Conservation (phyloP, 306 rosid species). For the Canavalia gladiata region DNA sequence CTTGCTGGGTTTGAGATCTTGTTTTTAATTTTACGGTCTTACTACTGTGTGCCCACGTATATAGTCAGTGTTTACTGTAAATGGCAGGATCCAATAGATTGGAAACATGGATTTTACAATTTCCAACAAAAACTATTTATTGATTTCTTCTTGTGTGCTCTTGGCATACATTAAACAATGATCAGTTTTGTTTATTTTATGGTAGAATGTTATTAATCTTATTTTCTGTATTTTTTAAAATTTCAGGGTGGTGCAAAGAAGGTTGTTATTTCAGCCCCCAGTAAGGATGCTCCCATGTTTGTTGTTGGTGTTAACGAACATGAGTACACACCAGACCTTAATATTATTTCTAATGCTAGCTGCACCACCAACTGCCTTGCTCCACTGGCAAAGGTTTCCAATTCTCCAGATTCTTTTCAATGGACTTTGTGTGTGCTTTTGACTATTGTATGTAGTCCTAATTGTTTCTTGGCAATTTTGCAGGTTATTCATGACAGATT, state of each 20-base stretch:
- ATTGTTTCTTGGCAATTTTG: constrained; percentile 9
- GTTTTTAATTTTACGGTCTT: neutral
- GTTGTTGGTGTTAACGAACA: constrained; percentile 91
- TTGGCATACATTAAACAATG: no score
- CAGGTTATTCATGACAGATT: constrained; percentile 88
- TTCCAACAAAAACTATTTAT: no score
- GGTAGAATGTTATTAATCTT: neutral
- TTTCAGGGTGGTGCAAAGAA: constrained; percentile 92
- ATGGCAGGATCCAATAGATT: no score
- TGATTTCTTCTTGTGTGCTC: no score
- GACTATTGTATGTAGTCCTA: neutral
- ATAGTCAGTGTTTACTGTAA: no score
- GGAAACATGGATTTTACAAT: no score
- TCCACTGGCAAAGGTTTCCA: constrained; percentile 78
- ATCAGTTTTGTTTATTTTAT: neutral
- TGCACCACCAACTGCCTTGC: constrained; percentile 97
- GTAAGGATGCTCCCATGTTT: constrained; percentile 96
- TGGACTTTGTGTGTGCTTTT: neutral
- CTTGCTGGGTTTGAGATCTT: neutral
- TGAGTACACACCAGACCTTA: constrained; percentile 71
- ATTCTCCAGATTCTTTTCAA: neutral
- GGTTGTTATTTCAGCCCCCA: constrained; percentile 91
- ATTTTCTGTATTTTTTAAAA: neutral
- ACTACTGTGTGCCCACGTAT: no score
- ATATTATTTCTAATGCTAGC: constrained; percentile 81